Conservation (phyloP, 139 green algal species). For the Zygnema cylindricum region DNA sequence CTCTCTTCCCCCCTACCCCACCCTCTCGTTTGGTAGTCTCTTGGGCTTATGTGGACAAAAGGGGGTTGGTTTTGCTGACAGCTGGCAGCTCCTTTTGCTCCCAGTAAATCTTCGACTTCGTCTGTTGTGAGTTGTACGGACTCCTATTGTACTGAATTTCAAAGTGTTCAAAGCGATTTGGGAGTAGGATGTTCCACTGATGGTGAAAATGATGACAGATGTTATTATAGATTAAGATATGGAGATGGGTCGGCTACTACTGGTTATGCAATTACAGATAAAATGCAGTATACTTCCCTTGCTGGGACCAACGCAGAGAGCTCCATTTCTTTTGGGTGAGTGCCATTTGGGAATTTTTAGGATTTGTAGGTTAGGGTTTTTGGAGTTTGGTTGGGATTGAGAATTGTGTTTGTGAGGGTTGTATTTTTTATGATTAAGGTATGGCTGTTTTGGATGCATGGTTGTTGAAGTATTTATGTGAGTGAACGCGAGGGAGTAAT, state of each 20-base stretch:
- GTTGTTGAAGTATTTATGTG: too few species aligned
- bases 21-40: not conserved
- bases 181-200: not conserved
- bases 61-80: not conserved
- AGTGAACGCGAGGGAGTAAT: too few species aligned
- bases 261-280: constrained; percentile 33
- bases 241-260: constrained; percentile 11
- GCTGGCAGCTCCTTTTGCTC: not conserved
- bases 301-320: not conserved
- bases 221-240: constrained; percentile 49
- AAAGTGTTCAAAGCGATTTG: not conserved
- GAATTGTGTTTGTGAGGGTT: too few species aligned
- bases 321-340: constrained; percentile 26
- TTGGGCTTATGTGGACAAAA: not conserved
- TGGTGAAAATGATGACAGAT: constrained; percentile 7
- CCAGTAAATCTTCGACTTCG: not conserved
- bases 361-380: not conserved
- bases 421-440: too few species aligned
- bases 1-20: not conserved
- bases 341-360: not conserved
- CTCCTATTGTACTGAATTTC: not conserved
- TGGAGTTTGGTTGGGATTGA: too few species aligned
- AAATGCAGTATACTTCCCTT: constrained; percentile 6
- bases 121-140: not conserved
- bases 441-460: too few species aligned